Conservation (phyloP, 2,329 filamentous ascomycete genomes). For the Lecanicillium sp. region DNA sequence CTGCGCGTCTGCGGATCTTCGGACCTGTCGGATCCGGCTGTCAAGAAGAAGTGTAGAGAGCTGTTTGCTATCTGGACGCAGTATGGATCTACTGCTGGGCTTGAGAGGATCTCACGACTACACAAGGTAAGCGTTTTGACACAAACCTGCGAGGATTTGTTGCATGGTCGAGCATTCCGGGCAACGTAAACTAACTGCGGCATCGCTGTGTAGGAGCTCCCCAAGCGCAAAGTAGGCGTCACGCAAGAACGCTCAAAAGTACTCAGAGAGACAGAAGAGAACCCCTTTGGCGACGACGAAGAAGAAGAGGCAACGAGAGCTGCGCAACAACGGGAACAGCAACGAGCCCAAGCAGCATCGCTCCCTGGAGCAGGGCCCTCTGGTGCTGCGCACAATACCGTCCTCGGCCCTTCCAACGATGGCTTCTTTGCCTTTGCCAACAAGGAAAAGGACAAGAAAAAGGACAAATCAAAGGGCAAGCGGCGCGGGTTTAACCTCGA, state of each 20-base stretch:
- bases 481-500: slow-evolving; percentile 70
- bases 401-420: slow-evolving; percentile 20
- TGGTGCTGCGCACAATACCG: slow-evolving; percentile 9
- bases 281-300: slow-evolving; percentile 61
- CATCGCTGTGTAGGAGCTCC: slow-evolving; percentile 41
- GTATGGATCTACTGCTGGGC: slow-evolving; percentile 72
- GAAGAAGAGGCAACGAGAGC: slow-evolving; percentile 39
- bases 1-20: slow-evolving; percentile 82
- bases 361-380: slow-evolving; percentile 8
- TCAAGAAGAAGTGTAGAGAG: slow-evolving; percentile 80
- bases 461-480: slow-evolving; percentile 47
- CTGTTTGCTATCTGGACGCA: slow-evolving; percentile 85
- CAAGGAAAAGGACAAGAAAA: slow-evolving; percentile 44
- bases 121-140: slow-evolving; percentile 46
- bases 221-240: slow-evolving; percentile 59
- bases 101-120: slow-evolving; percentile 70
- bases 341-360: slow-evolving; percentile 8
- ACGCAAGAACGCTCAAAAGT: slow-evolving; percentile 76
- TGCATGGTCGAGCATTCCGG: slow-evolving; percentile 8
- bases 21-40: slow-evolving; percentile 71
- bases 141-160: not conserved
- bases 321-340: slow-evolving; percentile 16
- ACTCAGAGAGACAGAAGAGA: slow-evolving; percentile 69
- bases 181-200: slow-evolving; percentile 1
- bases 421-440: slow-evolving; percentile 31